Evolutionary conservation across 495 filamentous ascomycete species (phyloP).

Genomic region (Hyaloscypha finlandica): DNA sequence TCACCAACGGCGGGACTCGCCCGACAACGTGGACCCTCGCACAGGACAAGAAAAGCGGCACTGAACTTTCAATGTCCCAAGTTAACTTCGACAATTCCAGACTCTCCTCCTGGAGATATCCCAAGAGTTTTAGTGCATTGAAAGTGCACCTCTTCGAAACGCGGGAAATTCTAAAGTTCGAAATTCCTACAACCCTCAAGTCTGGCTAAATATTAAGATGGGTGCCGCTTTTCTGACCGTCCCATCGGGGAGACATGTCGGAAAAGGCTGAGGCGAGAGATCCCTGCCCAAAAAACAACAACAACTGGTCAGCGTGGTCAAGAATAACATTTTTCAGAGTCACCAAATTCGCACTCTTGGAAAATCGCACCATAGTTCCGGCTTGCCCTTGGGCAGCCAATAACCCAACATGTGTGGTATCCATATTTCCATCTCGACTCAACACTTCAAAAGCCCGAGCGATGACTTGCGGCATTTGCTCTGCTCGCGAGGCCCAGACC

Average conservation of each 20-base stretch:
- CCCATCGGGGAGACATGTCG: background rate
- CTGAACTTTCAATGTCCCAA: too few relatives aligned
- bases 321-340: background rate
- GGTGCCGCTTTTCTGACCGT: too few relatives aligned
- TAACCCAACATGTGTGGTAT: slow-evolving; percentile 33
- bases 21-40: background rate
- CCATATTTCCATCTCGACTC: slow-evolving; percentile 27
- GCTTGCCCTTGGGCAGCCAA: background rate
- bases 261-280: slow-evolving; percentile 18
- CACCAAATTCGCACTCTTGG: background rate
- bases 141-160: too few relatives aligned
- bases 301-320: background rate
- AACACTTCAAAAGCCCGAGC: slow-evolving; percentile 17
- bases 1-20: background rate
- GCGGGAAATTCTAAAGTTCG: too few relatives aligned
- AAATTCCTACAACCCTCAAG: too few relatives aligned
- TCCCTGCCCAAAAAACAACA: background rate
- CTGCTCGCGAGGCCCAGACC: slow-evolving; percentile 50
- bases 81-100: too few relatives aligned
- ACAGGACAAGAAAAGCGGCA: too few relatives aligned
- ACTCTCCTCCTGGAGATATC: too few relatives aligned
- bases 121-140: too few relatives aligned
- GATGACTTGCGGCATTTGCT: slow-evolving; percentile 28
- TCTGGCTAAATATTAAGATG: too few relatives aligned
- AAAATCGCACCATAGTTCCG: background rate